Conservation (phyloP, 2,329 filamentous ascomycete genomes). For the Byssochlamys sp. region DNA sequence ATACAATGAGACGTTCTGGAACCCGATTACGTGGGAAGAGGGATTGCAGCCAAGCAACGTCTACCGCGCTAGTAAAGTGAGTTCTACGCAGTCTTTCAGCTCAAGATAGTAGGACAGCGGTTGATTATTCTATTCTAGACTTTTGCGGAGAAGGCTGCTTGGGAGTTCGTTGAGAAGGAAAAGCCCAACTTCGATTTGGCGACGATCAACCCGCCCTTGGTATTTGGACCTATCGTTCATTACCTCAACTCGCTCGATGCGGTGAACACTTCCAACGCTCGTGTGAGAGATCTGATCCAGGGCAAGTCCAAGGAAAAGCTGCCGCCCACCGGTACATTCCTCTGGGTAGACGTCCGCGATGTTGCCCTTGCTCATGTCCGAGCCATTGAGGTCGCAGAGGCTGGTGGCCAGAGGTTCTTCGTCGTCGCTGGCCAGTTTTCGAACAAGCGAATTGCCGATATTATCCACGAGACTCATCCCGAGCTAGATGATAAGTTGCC, state of each 20-base stretch:
- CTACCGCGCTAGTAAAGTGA: constrained; percentile 46
- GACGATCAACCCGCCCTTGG: constrained; percentile 54
- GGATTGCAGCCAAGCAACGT: constrained; percentile 26
- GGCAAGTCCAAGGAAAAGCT: constrained; percentile 53
- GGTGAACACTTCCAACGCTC: constrained; percentile 65
- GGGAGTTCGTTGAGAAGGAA: constrained; percentile 51
- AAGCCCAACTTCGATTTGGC: constrained; percentile 51
- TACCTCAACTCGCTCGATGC: constrained; percentile 53
- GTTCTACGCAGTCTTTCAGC: background rate
- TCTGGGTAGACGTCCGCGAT: constrained; percentile 48
- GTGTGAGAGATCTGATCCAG: constrained; percentile 53
- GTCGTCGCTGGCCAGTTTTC: constrained; percentile 31
- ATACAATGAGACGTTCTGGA: constrained; percentile 34
- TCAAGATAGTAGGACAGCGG: background rate
- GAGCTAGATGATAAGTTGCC: constrained; percentile 34
- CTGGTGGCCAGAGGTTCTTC: constrained; percentile 39
- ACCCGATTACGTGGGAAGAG: constrained; percentile 36
- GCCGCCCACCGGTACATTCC: constrained; percentile 47
- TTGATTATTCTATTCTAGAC: constrained; percentile 14
- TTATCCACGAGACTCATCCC: constrained; percentile 34
- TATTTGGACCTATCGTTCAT: constrained; percentile 55
- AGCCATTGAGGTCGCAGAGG: constrained; percentile 38
- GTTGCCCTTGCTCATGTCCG: constrained; percentile 40
- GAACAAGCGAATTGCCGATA: constrained; percentile 35
- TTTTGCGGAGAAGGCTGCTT: constrained; percentile 59